Percentiles rank a stretch among this genome's conserved stretches.
Evolutionary conservation across 352 stramenopile species (phyloP).

Genomic region (Phytopythium helicoides): DNA sequence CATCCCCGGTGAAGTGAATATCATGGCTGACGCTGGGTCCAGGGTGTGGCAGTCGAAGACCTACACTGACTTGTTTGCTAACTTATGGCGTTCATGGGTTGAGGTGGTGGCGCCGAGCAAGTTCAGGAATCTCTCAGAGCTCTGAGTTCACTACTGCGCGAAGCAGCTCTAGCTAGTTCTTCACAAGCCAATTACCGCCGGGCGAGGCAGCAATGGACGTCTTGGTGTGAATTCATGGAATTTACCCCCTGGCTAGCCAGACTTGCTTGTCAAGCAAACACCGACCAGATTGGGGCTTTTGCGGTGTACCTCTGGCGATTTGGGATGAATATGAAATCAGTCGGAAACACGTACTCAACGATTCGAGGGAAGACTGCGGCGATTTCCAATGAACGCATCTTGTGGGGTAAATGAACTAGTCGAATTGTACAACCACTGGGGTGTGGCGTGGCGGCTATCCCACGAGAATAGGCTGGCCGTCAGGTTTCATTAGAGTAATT

Average conservation of each 20-base stretch:
- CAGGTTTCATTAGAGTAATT: too few relatives aligned
- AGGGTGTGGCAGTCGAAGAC: slow-evolving; percentile 1
- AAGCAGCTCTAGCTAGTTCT: background rate
- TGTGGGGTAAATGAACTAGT: too few relatives aligned
- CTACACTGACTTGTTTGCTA: background rate
- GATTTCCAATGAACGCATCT: too few relatives aligned
- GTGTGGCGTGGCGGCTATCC: too few relatives aligned
- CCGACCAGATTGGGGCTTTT: background rate
- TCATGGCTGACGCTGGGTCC: slow-evolving; percentile 1
- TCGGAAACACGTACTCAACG: background rate
- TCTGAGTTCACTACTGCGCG: background rate
- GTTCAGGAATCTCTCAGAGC: background rate
- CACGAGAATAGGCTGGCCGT: too few relatives aligned
- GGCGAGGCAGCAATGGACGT: background rate
- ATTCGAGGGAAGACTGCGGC: background rate
- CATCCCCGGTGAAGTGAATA: background rate
- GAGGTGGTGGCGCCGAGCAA: background rate
- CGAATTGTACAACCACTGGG: too few relatives aligned
- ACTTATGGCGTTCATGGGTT: slow-evolving; percentile 1
- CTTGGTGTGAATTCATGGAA: slow-evolving; percentile 3
- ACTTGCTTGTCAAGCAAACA: background rate
- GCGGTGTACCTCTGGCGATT: slow-evolving; percentile 1
- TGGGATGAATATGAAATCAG: background rate
- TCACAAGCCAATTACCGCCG: background rate
- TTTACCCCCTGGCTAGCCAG: background rate